These are phyloP conservation scores for Hypoxylon intermedium DNA, from an alignment of 495 filamentous ascomycete species.

Conservation along the genomic window DNA sequence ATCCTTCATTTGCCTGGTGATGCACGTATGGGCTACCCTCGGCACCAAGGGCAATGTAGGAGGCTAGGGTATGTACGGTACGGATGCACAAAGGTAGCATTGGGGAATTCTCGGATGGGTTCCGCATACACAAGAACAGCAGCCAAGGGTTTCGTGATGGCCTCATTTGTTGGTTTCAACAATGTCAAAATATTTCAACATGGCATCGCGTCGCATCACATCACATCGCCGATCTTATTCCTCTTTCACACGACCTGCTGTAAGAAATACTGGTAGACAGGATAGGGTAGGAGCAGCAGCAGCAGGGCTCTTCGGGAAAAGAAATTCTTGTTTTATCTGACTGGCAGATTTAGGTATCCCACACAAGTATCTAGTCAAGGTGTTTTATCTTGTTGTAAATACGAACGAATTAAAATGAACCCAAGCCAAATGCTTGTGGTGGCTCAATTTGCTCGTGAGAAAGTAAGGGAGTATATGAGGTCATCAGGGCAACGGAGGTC, in stretches of 20 bases:
- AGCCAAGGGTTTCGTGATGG: slow-evolving; percentile 24
- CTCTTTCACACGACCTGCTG: slow-evolving; percentile 1
- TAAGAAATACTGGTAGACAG: slow-evolving; percentile 15
- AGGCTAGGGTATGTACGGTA: slow-evolving; percentile 4
- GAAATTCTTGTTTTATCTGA: not conserved
- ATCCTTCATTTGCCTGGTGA: not conserved
- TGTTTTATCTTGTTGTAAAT: slow-evolving; percentile 24
- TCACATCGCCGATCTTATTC: slow-evolving; percentile 24
- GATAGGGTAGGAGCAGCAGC: not conserved
- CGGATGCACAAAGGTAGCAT: slow-evolving; percentile 29
- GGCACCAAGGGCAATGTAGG: slow-evolving; percentile 4
- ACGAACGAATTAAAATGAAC: slow-evolving; percentile 19
- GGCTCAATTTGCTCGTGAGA: slow-evolving; percentile 24
- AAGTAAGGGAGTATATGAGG: slow-evolving; percentile 15
- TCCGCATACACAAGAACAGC: slow-evolving; percentile 24
- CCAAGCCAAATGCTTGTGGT: not conserved
- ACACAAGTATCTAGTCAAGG: no score
- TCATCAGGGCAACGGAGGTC: slow-evolving; percentile 19
- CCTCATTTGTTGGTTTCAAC: slow-evolving; percentile 38
- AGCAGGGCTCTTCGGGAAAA: no score
- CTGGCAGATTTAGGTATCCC: not conserved
- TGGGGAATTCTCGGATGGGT: slow-evolving; percentile 28
- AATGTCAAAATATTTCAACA: slow-evolving; percentile 32
- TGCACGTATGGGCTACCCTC: slow-evolving; percentile 9
- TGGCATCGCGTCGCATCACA: slow-evolving; percentile 19